phyloP scores from a whole-genome alignment of 1,284 basidiomycete genomes.

The Clitocybe nebularis region DNA sequence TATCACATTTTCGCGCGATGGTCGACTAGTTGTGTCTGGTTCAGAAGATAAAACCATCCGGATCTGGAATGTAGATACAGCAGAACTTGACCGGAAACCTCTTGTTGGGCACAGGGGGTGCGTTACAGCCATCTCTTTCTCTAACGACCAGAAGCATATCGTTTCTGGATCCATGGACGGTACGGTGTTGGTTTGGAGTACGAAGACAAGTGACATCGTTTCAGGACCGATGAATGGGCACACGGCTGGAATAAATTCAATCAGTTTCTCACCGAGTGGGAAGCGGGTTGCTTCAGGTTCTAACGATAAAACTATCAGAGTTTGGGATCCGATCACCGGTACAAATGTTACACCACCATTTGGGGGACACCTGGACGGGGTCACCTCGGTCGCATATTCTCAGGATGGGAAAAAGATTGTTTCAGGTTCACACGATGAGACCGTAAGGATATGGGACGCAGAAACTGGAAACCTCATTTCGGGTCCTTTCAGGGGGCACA shows the following conservation, averaged over 20 bases:
- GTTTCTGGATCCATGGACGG: conserved; percentile 7
- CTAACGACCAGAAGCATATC: conserved; percentile 4
- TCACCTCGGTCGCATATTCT: conserved; percentile 18
- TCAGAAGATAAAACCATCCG: conserved; percentile 21
- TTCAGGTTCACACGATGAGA: conserved; percentile 20
- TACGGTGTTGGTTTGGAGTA: conserved; percentile 11
- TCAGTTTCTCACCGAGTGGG: conserved; percentile 13
- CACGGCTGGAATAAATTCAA: conserved; percentile 10
- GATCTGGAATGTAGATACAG: conserved; percentile 19
- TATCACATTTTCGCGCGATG: conserved; percentile 17
- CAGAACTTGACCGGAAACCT: background rate
- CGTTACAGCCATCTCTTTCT: conserved; percentile 13
- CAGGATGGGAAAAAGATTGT: conserved; percentile 12
- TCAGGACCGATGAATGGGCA: conserved; percentile 4
- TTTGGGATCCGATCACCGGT: conserved; percentile 11
- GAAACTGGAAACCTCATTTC: conserved; percentile 12
- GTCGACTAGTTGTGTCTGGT: conserved; percentile 15
- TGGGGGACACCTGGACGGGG: conserved; percentile 6
- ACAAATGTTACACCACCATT: conserved; percentile 1
- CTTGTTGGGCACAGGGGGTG: conserved; percentile 18
- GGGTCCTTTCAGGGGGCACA: conserved; percentile 18
- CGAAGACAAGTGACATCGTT: conserved; percentile 2
- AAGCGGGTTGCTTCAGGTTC: conserved; percentile 6
- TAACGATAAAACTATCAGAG: conserved; percentile 2
- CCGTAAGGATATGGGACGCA: conserved; percentile 21